These are phyloP conservation scores for Lachnellula arida DNA, from an alignment of 2,329 filamentous ascomycete species.

Conservation along the genomic window DNA sequence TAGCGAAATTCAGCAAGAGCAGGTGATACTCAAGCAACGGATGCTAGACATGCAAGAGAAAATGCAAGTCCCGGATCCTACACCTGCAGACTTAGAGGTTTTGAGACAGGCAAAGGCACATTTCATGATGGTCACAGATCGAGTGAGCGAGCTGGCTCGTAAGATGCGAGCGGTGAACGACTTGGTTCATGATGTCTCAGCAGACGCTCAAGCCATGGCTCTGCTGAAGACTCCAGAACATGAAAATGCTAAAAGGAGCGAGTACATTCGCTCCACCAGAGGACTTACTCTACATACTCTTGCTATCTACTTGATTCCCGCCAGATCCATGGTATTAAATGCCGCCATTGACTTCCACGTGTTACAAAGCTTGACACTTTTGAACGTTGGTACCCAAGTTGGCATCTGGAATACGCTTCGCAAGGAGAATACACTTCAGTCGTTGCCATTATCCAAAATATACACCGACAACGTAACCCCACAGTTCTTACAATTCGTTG, in stretches of 20 bases:
- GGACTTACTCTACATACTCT: slow-evolving; percentile 53
- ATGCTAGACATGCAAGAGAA: slow-evolving; percentile 18
- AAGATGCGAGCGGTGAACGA: slow-evolving; percentile 11
- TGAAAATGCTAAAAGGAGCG: slow-evolving; percentile 28
- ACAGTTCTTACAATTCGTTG: slow-evolving; percentile 49
- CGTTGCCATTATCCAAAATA: slow-evolving; percentile 52
- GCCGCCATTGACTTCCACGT: slow-evolving; percentile 52
- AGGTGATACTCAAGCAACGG: slow-evolving; percentile 18
- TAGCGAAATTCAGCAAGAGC: slow-evolving; percentile 5
- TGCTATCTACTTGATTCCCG: slow-evolving; percentile 53
- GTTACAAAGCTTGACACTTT: slow-evolving; percentile 53
- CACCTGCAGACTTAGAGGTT: slow-evolving; percentile 2
- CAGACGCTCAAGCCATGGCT: not conserved
- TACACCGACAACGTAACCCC: slow-evolving; percentile 59
- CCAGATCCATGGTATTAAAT: slow-evolving; percentile 53
- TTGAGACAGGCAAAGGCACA: slow-evolving; percentile 5
- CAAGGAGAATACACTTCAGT: slow-evolving; percentile 47
- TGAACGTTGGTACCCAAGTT: slow-evolving; percentile 59
- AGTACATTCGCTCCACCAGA: slow-evolving; percentile 54
- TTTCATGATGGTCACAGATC: slow-evolving; percentile 3
- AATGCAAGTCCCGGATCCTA: slow-evolving; percentile 3
- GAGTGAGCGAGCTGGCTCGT: slow-evolving; percentile 7
- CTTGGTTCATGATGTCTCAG: slow-evolving; percentile 6
- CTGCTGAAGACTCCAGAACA: not conserved
- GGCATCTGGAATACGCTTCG: slow-evolving; percentile 54